These are phyloP conservation scores for Schizosaccharomyces pombe DNA, from an alignment of 805 yeast species.

Conservation along the genomic window DNA sequence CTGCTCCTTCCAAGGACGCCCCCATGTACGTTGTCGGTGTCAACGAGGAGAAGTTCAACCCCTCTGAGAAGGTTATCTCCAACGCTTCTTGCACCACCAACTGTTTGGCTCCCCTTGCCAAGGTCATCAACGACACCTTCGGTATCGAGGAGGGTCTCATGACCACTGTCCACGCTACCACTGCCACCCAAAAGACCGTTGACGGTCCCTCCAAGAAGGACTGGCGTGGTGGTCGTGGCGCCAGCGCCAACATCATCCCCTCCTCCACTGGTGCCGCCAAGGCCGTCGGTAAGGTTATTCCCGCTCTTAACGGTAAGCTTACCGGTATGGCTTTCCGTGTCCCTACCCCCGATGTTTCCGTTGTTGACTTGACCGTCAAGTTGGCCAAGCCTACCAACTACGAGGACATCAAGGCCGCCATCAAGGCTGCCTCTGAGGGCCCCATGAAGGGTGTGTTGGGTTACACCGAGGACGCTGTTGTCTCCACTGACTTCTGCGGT, in stretches of 20 bases:
- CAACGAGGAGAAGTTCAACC: slow-evolving; percentile 54
- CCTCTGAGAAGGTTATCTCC: slow-evolving; percentile 55
- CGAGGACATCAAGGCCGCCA: slow-evolving; percentile 56
- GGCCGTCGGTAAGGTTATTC: slow-evolving; percentile 90
- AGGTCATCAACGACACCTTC: slow-evolving; percentile 62
- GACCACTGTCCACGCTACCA: slow-evolving; percentile 91
- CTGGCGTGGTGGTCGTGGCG: slow-evolving; percentile 97
- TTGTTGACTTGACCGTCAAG: slow-evolving; percentile 76
- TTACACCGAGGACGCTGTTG: slow-evolving; percentile 83
- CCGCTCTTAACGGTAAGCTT: slow-evolving; percentile 72
- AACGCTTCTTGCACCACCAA: slow-evolving; percentile 92
- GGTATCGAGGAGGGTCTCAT: slow-evolving; percentile 80
- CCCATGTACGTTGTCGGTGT: slow-evolving; percentile 92
- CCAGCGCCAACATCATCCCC: slow-evolving; percentile 85
- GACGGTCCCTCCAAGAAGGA: slow-evolving; percentile 95
- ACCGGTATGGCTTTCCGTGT: slow-evolving; percentile 89
- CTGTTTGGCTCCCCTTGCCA: slow-evolving; percentile 86
- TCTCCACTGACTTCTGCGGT: slow-evolving; percentile 69
- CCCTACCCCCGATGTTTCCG: slow-evolving; percentile 82
- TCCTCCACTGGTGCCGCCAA: slow-evolving; percentile 94
- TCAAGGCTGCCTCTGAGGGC: slow-evolving; percentile 58
- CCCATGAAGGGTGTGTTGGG: slow-evolving; percentile 61
- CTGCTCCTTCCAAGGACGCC: slow-evolving; percentile 76
- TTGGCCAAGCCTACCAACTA: slow-evolving; percentile 52
- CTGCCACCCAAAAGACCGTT: slow-evolving; percentile 89